Evolutionary conservation across 2,329 filamentous ascomycete genomes (phyloP).

Genomic region (Cadophora luteo-olivacea): DNA sequence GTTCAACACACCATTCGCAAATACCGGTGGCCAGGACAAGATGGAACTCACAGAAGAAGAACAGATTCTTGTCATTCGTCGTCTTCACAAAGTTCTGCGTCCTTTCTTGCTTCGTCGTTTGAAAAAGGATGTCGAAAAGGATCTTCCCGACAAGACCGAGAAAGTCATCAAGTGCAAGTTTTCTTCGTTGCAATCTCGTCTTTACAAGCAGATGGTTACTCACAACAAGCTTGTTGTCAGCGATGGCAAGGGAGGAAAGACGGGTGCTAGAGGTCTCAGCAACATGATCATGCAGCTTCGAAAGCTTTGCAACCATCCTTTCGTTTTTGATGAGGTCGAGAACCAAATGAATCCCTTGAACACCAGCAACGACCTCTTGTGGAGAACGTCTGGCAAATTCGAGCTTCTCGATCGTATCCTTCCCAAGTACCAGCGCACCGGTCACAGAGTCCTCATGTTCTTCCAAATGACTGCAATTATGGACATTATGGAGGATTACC

Average conservation of each 20-base stretch:
- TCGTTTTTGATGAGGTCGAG: constrained; percentile 97
- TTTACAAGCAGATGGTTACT: constrained; percentile 97
- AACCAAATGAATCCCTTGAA: constrained; percentile 95
- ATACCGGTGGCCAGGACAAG: constrained; percentile 96
- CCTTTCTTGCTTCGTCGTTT: constrained; percentile 97
- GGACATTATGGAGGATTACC: constrained; percentile 99
- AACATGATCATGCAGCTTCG: constrained; percentile 99
- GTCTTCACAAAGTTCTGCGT: constrained; percentile 95
- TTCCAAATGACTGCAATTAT: constrained; percentile 99
- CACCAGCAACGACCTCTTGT: constrained; percentile 89
- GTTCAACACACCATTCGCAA: constrained; percentile 99
- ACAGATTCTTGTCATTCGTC: constrained; percentile 95
- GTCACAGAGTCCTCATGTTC: constrained; percentile 98
- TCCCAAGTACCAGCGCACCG: constrained; percentile 89
- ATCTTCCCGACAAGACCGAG: constrained; percentile 97
- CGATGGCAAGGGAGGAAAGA: constrained; percentile 95
- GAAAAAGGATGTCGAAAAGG: constrained; percentile 99
- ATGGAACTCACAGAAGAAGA: constrained; percentile 99
- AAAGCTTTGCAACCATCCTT: constrained; percentile 98
- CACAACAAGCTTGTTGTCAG: constrained; percentile 95
- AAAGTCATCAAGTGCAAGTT: constrained; percentile 99
- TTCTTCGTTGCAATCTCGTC: constrained; percentile 87
- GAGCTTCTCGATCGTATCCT: constrained; percentile 91
- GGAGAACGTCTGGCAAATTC: constrained; percentile 97
- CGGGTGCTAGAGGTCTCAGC: constrained; percentile 89